Conservation (phyloP, 495 filamentous ascomycete species). For the Copromyces sp. region DNA sequence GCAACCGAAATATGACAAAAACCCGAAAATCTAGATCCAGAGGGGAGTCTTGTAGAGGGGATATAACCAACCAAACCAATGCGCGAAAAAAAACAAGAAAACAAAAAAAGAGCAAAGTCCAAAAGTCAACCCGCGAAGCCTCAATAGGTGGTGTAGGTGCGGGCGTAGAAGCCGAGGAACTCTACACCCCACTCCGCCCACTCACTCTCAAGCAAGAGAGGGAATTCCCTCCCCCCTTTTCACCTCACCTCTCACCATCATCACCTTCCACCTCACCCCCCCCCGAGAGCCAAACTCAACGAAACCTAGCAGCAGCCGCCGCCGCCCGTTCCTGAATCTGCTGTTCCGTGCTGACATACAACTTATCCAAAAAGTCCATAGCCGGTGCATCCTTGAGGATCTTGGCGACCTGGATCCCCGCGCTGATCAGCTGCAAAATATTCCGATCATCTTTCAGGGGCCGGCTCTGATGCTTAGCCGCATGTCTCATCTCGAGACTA, state of each 20-base stretch:
- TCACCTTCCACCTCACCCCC: background rate
- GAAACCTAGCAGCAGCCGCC: constrained; percentile 33
- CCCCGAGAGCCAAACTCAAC: constrained; percentile 11
- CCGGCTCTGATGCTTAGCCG: constrained; percentile 68
- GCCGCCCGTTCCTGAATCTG: constrained; percentile 58
- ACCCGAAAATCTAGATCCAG: background rate
- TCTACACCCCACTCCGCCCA: background rate
- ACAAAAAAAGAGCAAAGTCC: background rate
- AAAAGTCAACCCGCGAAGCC: background rate
- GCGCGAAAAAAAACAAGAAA: background rate
- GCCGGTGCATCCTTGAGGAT: constrained; percentile 72
- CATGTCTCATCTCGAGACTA: constrained; percentile 73
- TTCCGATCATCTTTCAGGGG: constrained; percentile 85
- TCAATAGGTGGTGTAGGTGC: background rate
- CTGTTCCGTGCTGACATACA: constrained; percentile 60
- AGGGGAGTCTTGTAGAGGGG: background rate
- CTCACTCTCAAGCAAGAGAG: too few species aligned
- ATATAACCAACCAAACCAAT: background rate
- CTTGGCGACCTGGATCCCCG: constrained; percentile 77
- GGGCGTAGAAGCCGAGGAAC: too few species aligned
- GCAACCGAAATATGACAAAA: background rate
- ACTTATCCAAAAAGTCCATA: constrained; percentile 67
- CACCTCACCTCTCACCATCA: too few species aligned
- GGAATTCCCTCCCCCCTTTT: too few species aligned
- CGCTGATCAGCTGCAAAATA: constrained; percentile 75